phyloP scores from a whole-genome alignment of 345 rosid species.

The Hibiscus mutabilis region DNA sequence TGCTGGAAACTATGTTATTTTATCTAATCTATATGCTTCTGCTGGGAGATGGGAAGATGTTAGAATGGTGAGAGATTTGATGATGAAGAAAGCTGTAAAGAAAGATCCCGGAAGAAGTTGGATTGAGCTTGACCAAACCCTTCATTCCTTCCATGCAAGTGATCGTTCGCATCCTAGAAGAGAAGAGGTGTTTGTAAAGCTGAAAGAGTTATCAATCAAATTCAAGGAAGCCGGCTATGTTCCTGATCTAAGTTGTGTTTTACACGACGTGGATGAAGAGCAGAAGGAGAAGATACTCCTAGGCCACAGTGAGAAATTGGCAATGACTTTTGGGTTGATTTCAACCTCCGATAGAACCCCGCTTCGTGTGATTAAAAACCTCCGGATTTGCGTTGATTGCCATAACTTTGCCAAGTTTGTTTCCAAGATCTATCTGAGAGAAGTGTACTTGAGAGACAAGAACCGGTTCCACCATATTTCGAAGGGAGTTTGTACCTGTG shows the following conservation, averaged over 20 bases:
- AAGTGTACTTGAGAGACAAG: constrained; percentile 66
- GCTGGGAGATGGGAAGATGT: constrained; percentile 87
- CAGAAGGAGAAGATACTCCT: constrained; percentile 82
- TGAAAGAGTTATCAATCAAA: constrained; percentile 43
- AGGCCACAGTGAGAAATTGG: constrained; percentile 87
- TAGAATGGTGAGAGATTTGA: constrained; percentile 48
- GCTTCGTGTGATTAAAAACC: constrained; percentile 69
- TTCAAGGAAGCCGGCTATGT: constrained; percentile 78
- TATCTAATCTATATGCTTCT: constrained; percentile 78
- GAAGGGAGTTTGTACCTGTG: constrained; percentile 64
- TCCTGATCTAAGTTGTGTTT: constrained; percentile 70
- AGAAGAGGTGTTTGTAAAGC: constrained; percentile 44
- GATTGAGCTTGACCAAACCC: constrained; percentile 65
- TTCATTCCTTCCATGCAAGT: constrained; percentile 70
- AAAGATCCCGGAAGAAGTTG: constrained; percentile 91
- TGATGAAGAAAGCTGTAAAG: constrained; percentile 59
- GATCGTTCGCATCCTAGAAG: constrained; percentile 81
- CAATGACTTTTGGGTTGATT: constrained; percentile 70
- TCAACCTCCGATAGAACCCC: constrained; percentile 39
- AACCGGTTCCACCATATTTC: constrained; percentile 64
- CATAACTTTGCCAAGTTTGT: constrained; percentile 80
- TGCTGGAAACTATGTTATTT: constrained; percentile 75
- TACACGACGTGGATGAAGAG: constrained; percentile 81
- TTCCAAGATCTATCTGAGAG: constrained; percentile 47
- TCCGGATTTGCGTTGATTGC: constrained; percentile 79